Evolutionary conservation across 2,329 filamentous ascomycete genomes (phyloP), one percentile per base, ranked within the genome.

Genomic region (Epicoccum sorghinum): DNA sequence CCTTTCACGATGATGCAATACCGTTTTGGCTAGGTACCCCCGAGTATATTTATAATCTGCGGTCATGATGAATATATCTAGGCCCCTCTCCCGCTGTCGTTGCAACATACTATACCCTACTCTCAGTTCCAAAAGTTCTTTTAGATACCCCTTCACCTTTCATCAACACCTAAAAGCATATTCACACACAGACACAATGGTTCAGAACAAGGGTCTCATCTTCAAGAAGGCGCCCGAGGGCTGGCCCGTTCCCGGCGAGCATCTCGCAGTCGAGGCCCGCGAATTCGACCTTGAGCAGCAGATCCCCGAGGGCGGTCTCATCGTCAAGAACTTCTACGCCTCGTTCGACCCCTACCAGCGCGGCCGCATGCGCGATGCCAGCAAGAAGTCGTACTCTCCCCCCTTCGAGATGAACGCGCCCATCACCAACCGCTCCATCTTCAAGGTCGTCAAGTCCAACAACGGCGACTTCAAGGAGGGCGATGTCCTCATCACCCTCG

Each of bases 311-410:
- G 88, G 89, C 59, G 87, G 91, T 36, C 73, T 96, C 43, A 84
- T 85, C 29, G 77, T 88, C 60, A 84, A 91, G 77, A 84, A 89
- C 64, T 83, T 88, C 67, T 91, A 89, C 74, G 81, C 86, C 60
- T 93, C 89, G 36, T 89, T 89, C 77, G 91, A 96, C 75, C 91
- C 91, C 2, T 96, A 96, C 79, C 86, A 90, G 80, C 89, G 92
- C 52, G 89, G 89, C 57, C 84, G 85, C 63, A 93, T 96, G 89
- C 87, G 90, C 42, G 75, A 80, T 42, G 70, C 89, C 6, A 73
- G 79, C 32, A 66, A 77, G 70, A 85, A 89, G 77, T 91, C 89
- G 8, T 95, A 92, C 79, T 72, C 80, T 22, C 79, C 87, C 1
- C 75, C 88, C 2, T 91, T 86, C 68, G 71, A 80, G 13, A 73